Evolutionary conservation across 306 rosid species (phyloP).

Genomic region (Trifolium fragiferum): DNA sequence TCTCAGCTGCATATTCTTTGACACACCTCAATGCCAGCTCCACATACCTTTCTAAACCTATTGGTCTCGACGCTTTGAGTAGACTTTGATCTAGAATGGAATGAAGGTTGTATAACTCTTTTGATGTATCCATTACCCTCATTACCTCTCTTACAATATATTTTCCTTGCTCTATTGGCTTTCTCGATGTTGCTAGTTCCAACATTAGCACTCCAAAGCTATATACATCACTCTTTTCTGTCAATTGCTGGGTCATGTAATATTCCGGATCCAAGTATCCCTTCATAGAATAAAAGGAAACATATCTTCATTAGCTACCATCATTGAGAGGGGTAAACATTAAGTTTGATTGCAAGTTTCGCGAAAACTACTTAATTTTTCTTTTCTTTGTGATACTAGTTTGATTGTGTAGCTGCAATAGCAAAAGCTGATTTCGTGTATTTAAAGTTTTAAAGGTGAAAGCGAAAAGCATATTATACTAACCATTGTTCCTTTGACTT

Average conservation of each 20-base stretch:
- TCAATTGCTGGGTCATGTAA: conserved; percentile 61
- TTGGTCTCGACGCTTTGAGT: conserved; percentile 44
- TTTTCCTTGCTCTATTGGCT: conserved; percentile 72
- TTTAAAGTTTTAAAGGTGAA: conserved; percentile 3
- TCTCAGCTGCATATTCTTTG: conserved; percentile 56
- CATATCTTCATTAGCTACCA: conserved; percentile 4
- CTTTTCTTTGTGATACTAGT: neutral
- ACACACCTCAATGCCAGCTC: conserved; percentile 70
- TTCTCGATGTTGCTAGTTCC: conserved; percentile 71
- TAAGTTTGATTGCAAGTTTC: neutral
- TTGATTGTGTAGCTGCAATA: conserved; percentile 9
- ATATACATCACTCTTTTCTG: conserved; percentile 84
- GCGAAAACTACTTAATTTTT: neutral
- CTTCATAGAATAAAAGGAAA: conserved; percentile 45
- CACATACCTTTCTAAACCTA: conserved; percentile 63
- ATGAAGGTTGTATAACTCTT: conserved; percentile 57
- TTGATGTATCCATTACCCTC: conserved; percentile 57
- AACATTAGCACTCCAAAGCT: conserved; percentile 80
- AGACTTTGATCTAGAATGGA: conserved; percentile 59
- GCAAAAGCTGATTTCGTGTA: conserved; percentile 19
- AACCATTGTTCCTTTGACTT: conserved; percentile 91
- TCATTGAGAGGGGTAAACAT: neutral
- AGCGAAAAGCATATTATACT: conserved; percentile 44
- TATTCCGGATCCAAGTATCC: conserved; percentile 77
- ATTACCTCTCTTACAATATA: conserved; percentile 71